Percentiles rank a stretch among this genome's conserved stretches.
Conservation (phyloP, 2,329 filamentous ascomycete genomes). For the Talaromyces sp. region DNA sequence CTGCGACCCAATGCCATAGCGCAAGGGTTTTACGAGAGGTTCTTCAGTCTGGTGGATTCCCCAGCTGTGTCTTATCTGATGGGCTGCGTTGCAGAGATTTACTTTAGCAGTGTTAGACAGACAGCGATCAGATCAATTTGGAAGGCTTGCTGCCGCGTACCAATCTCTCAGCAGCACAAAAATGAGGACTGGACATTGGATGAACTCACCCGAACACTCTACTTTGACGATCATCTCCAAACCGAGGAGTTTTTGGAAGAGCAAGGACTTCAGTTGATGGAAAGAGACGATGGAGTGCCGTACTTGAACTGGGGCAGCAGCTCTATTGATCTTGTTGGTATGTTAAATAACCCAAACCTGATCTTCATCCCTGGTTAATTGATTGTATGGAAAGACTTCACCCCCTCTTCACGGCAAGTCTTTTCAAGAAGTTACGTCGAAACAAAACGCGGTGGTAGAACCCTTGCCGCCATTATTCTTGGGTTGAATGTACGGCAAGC, state of each 20-base stretch:
- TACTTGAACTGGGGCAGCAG: constrained; percentile 48
- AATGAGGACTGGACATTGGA: constrained; percentile 54
- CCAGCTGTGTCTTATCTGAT: constrained; percentile 55
- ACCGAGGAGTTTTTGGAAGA: constrained; percentile 49
- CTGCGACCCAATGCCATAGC: constrained; percentile 48
- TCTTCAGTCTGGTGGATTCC: constrained; percentile 54
- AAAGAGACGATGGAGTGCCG: constrained; percentile 39
- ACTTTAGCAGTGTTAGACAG: constrained; percentile 55
- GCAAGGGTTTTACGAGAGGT: constrained; percentile 53
- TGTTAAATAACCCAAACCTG: constrained; percentile 16
- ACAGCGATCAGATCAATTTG: constrained; percentile 52
- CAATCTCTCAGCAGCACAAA: constrained; percentile 42
- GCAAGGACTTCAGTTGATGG: constrained; percentile 48
- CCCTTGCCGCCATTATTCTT: constrained; percentile 52
- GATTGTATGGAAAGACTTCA: constrained; percentile 28
- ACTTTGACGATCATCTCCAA: constrained; percentile 52
- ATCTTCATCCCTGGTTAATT: constrained; percentile 2
- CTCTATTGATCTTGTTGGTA: constrained; percentile 45
- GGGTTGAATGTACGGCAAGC: constrained; percentile 52
- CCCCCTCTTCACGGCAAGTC: constrained; percentile 44
- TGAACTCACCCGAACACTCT: constrained; percentile 47
- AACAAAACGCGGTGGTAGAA: constrained; percentile 51
- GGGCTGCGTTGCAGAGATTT: constrained; percentile 60
- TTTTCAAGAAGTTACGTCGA: constrained; percentile 54
- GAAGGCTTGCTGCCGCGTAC: constrained; percentile 46